Evolutionary conservation across 768 basidiomycete species (phyloP).

Genomic region (Pleurotus citrinopileatus): DNA sequence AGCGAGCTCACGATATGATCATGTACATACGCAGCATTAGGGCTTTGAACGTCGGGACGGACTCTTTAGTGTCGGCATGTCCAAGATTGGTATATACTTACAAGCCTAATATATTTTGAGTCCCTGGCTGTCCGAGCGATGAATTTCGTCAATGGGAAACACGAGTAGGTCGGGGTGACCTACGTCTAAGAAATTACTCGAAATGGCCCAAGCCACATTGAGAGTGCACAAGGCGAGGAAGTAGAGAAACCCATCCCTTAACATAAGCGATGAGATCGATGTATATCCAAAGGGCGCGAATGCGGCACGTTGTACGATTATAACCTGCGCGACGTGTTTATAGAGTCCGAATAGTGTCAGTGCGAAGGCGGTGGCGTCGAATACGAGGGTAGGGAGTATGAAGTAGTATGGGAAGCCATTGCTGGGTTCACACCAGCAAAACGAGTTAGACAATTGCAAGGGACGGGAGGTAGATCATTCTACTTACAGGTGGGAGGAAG

Average conservation of each 20-base stretch:
- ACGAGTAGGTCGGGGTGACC: neutral
- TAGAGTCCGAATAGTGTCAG: neutral
- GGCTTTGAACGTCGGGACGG: neutral
- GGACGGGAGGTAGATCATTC: neutral
- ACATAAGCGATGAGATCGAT: conserved; percentile 1
- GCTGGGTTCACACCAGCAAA: neutral
- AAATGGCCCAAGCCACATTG: neutral
- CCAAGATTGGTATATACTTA: no score
- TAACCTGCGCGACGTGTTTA: neutral
- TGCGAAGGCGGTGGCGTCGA: neutral
- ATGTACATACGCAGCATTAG: neutral
- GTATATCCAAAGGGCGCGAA: no score
- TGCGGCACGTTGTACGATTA: neutral
- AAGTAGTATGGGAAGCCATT: neutral
- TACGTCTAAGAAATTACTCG: neutral
- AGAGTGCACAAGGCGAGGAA: neutral
- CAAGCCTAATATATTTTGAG: neutral
- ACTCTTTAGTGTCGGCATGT: neutral
- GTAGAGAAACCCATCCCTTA: neutral
- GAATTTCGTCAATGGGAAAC: neutral
- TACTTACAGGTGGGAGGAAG: neutral
- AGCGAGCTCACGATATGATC: neutral
- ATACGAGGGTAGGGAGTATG: neutral
- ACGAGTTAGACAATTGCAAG: neutral
- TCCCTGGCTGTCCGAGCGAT: neutral